Evolutionary conservation across 306 rosid species (phyloP).

Genomic region (Vicia sativa): DNA sequence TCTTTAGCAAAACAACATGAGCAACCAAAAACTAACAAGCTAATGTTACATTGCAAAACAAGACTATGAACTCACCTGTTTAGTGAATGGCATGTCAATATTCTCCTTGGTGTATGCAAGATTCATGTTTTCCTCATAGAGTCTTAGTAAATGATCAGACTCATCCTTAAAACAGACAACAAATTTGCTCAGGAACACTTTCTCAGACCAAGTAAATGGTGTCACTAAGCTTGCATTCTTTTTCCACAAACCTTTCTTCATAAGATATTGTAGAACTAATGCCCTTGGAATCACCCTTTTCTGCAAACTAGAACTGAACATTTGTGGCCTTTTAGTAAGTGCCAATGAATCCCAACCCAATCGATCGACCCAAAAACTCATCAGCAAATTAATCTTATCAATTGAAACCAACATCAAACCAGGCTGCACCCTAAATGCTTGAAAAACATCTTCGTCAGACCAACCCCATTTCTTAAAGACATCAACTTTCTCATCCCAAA

Average conservation of each 20-base stretch:
- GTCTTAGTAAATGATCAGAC: constrained; percentile 21
- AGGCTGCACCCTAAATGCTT: constrained; percentile 45
- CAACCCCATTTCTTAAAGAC: constrained; percentile 61
- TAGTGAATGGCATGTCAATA: background rate
- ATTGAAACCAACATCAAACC: constrained; percentile 38
- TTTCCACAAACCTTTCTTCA: constrained; percentile 45
- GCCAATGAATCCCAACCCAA: constrained; percentile 44
- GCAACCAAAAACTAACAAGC: background rate
- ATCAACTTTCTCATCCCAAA: constrained; percentile 50
- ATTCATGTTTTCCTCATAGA: constrained; percentile 35
- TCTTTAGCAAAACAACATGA: too few relatives aligned
- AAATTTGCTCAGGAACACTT: constrained; percentile 36
- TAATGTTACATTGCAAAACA: background rate
- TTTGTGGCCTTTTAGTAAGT: background rate
- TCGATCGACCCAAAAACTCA: constrained; percentile 49
- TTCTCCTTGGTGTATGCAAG: constrained; percentile 4
- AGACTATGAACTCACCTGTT: background rate
- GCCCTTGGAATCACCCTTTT: constrained; percentile 55
- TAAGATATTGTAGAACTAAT: constrained; percentile 41
- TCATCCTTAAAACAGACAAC: constrained; percentile 34
- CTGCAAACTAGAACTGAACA: constrained; percentile 14
- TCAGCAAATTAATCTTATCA: constrained; percentile 45
- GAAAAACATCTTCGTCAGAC: constrained; percentile 48
- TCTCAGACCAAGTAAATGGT: constrained; percentile 7
- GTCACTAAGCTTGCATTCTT: constrained; percentile 26